These are phyloP conservation scores for Rostrohypoxylon terebratum DNA, from an alignment of 495 filamentous ascomycete species.

Conservation along the genomic window DNA sequence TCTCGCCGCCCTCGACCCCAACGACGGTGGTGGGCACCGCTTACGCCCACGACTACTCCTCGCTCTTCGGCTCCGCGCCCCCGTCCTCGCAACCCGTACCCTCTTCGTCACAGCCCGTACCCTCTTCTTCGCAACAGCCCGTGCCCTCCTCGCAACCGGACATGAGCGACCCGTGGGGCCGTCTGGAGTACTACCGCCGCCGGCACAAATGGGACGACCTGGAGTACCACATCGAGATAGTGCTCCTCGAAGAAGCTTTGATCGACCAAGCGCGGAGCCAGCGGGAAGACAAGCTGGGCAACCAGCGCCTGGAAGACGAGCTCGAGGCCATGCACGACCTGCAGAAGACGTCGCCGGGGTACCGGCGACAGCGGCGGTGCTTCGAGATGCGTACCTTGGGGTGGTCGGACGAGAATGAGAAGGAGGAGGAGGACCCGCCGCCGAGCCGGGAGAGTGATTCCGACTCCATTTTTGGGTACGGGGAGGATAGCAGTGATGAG, in stretches of 20 bases:
- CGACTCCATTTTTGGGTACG: background rate
- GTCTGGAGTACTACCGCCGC: background rate
- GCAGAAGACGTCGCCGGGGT: background rate
- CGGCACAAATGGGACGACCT: background rate
- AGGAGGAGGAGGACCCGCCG: background rate
- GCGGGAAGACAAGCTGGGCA: background rate
- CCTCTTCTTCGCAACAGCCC: no score
- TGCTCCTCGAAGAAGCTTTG: background rate
- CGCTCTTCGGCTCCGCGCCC: background rate
- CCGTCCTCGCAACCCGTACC: background rate
- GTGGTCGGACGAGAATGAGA: background rate
- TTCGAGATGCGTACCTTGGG: background rate
- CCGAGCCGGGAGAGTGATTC: background rate
- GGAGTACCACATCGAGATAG: background rate
- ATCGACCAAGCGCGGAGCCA: background rate
- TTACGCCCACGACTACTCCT: background rate
- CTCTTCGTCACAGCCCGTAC: background rate
- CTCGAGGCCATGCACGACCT: background rate
- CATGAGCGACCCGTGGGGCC: background rate
- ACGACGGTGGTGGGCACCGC: background rate
- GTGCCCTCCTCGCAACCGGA: background rate
- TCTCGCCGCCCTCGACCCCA: background rate
- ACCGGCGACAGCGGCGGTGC: background rate
- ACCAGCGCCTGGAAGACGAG: background rate
- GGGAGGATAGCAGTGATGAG: background rate